Percentiles rank a stretch among this genome's conserved stretches.
Evolutionary conservation across 2,329 filamentous ascomycete species (phyloP).

Genomic region (Pseudogymnoascus sp.): DNA sequence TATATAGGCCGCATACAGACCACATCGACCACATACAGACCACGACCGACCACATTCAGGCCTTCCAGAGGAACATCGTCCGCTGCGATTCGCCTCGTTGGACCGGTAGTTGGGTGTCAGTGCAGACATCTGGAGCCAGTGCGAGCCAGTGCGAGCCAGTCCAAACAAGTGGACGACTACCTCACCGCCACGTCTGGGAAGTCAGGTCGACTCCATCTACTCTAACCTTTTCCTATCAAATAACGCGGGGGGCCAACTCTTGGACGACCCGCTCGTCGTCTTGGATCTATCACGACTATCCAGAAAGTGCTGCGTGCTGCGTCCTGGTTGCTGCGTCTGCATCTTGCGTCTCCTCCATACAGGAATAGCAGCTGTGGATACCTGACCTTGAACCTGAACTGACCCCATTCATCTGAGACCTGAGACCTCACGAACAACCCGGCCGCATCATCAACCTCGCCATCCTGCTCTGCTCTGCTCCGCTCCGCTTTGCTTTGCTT

Average conservation of each 20-base stretch:
- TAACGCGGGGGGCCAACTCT: slow-evolving; percentile 6
- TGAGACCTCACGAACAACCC: not conserved
- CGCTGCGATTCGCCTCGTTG: not conserved
- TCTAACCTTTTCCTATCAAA: not conserved
- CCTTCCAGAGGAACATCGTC: not conserved
- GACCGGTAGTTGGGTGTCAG: not conserved
- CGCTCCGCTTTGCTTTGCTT: not conserved
- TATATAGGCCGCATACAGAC: not conserved
- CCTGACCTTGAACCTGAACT: not conserved
- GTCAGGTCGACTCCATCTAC: not conserved
- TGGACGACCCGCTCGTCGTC: not conserved
- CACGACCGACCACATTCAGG: not conserved
- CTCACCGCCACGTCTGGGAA: slow-evolving; percentile 5
- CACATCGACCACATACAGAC: not conserved
- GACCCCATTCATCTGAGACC: not conserved
- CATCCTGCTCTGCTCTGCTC: not conserved
- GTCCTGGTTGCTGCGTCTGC: not conserved
- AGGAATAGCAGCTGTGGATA: not conserved
- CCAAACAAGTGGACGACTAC: not conserved
- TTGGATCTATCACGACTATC: slow-evolving; percentile 1
- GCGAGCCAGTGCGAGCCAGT: not conserved
- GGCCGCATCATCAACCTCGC: slow-evolving; percentile 8
- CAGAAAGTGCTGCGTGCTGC: not conserved
- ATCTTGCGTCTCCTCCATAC: not conserved
- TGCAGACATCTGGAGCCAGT: slow-evolving; percentile 2